Evolutionary conservation across 1,284 basidiomycete species (phyloP).

Genomic region (Jaminaea rosea): DNA sequence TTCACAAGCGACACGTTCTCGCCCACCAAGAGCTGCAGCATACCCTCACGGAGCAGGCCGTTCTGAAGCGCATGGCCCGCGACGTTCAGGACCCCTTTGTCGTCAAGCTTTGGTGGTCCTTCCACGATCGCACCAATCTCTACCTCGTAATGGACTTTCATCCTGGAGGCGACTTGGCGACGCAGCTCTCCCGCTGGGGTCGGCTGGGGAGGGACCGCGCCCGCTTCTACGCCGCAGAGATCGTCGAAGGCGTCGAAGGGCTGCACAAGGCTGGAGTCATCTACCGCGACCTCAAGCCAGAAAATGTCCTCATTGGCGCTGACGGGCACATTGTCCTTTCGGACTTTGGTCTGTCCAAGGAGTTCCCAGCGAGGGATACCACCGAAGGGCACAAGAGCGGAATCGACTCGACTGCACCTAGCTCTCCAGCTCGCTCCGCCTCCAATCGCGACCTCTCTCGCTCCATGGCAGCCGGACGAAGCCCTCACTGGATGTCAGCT

Average conservation of each 20-base stretch:
- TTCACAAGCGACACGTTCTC: constrained; percentile 84
- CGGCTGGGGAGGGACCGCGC: constrained; percentile 81
- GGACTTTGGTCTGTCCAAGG: constrained; percentile 83
- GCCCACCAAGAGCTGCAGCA: constrained; percentile 91
- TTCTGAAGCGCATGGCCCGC: constrained; percentile 70
- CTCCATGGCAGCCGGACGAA: neutral
- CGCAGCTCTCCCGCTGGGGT: constrained; percentile 89
- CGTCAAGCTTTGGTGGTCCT: constrained; percentile 86
- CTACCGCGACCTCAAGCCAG: constrained; percentile 81
- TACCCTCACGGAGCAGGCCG: constrained; percentile 86
- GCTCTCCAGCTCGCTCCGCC: constrained; percentile 27
- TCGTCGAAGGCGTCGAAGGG: constrained; percentile 86
- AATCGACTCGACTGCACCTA: constrained; percentile 10
- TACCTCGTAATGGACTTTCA: constrained; percentile 67
- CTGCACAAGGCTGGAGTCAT: constrained; percentile 70
- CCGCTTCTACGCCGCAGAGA: constrained; percentile 90
- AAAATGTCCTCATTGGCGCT: constrained; percentile 84
- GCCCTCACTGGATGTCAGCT: constrained; percentile 8
- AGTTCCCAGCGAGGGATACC: constrained; percentile 16
- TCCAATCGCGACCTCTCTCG: constrained; percentile 17
- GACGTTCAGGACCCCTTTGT: constrained; percentile 70
- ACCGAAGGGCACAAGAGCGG: neutral
- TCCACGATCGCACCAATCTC: constrained; percentile 48
- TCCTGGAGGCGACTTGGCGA: constrained; percentile 89
- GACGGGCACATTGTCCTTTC: constrained; percentile 92